Base-by-base conservation (phyloP, 2,329 filamentous ascomycete genomes). In the Drechslera avenae region DNA sequence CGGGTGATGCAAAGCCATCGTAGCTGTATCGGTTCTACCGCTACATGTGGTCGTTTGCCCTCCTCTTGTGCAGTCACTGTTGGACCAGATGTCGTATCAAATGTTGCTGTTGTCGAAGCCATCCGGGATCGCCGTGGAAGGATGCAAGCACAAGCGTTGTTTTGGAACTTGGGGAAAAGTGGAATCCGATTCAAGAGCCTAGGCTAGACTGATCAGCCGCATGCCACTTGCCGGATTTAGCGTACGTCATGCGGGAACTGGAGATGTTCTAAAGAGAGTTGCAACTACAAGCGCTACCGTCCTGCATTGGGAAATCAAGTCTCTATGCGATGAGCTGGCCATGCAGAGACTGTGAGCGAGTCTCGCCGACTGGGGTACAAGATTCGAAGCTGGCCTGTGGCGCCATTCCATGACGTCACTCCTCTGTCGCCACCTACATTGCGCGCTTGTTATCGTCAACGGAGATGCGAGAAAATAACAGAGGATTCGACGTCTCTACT, bases 141-240 rank as follows among this genome's bases (percentile, higher is more conserved):
- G 19, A 14, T 33, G 33, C 32, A 32, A 18, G 39, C 32, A 23
- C 26, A 28, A 28, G 26, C 26, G 26, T 13, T 28, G 17, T 28
- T 33, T 39, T 16, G 35, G 12, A 28, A 17, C 34, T 39, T 36
- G 45, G n/a, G n/a, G 33, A 33, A 52, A 39, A 42, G 33, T 30
- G 37, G 36, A 42, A 46, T 34, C 19, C 32, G 43, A 41, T 41
- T 39, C 26, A 32, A 36, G 37, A 21, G 26, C 37, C 44, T 39
- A 36, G 33, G 26, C 44, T 39, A 35, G 37, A 13, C 49, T 8
- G 21, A 23, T 52, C 49, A 18, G 26, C 36, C 44, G 35, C 32
- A 32, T 17, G 35, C 8, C 41, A 19, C 47, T 35, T 17, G 33
- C 32, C 37, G 37, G 4, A 34, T 32, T 21, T 52, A 42, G 49